These are phyloP conservation scores for Dactylellina parvicollis DNA, from an alignment of 2,329 filamentous ascomycete species.

Conservation along the genomic window DNA sequence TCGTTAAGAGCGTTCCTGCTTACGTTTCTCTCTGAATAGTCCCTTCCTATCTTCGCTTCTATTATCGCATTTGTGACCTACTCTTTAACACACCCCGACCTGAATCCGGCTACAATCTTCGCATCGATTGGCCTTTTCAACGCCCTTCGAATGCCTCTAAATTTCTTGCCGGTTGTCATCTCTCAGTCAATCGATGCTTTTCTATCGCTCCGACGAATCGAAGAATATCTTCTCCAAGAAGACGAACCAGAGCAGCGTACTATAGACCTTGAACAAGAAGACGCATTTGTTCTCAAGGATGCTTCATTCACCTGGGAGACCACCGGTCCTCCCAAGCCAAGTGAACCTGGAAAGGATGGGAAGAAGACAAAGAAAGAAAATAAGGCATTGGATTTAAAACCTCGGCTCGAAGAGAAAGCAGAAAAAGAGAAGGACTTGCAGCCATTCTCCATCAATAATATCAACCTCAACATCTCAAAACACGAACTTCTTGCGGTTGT, in stretches of 20 bases:
- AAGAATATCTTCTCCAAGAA: slow-evolving; percentile 87
- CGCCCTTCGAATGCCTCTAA: slow-evolving; percentile 85
- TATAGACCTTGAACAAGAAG: slow-evolving; percentile 58
- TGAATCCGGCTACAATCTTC: slow-evolving; percentile 83
- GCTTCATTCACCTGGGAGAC: slow-evolving; percentile 89
- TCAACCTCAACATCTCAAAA: slow-evolving; percentile 88
- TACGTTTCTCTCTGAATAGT: slow-evolving; percentile 55
- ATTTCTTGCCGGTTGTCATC: slow-evolving; percentile 85
- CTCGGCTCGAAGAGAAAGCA: slow-evolving; percentile 60
- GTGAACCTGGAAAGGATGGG: slow-evolving; percentile 83
- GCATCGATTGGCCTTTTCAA: slow-evolving; percentile 96
- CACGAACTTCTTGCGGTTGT: slow-evolving; percentile 93
- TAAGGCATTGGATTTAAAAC: slow-evolving; percentile 85
- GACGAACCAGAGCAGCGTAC: slow-evolving; percentile 65
- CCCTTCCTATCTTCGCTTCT: slow-evolving; percentile 89
- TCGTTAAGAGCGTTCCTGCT: slow-evolving; percentile 64
- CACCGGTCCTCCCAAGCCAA: slow-evolving; percentile 74
- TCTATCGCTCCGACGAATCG: slow-evolving; percentile 82
- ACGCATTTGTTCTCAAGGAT: slow-evolving; percentile 59
- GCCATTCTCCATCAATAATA: slow-evolving; percentile 87
- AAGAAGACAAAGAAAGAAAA: slow-evolving; percentile 82
- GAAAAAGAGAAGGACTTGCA: slow-evolving; percentile 70
- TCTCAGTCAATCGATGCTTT: slow-evolving; percentile 90
- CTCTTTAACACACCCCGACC: slow-evolving; percentile 71
- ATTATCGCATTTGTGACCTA: slow-evolving; percentile 94